Evolutionary conservation across 2,329 filamentous ascomycete species (phyloP), one percentile per base, ranked within the genome.

Genomic region (Penicillium sp.): DNA sequence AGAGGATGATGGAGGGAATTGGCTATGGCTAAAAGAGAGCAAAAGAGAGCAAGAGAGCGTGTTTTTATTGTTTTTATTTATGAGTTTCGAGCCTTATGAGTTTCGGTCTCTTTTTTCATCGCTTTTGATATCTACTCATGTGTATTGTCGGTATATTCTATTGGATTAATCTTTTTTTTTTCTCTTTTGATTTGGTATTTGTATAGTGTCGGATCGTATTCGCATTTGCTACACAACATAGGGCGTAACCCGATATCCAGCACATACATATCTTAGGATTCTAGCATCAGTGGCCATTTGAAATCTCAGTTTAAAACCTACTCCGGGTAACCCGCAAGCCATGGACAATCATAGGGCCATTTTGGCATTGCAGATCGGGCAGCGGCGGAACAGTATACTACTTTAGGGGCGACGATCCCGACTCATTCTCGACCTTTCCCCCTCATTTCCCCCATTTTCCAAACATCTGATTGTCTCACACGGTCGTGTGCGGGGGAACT

Each of bases 1-100:
- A n/a, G n/a, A n/a, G n/a, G n/a, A n/a, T n/a, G n/a, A n/a, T n/a
- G n/a, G n/a, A n/a, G n/a, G 14, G 36, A 36, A 16, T 36, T 39
- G 14, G 23, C 23, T 39, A 35, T 48, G 51, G 32, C 51, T 54
- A 44, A 54, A 50, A 48, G 46, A 46, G 43, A 50, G 47, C 39
- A 55, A 40, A 51, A 38, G 13, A 38, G n/a, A 38, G 35, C 35
- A 38, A 38, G 35, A 35, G 10, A 16, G 35, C 32, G 32, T n/a
- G 23, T 35, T 35, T 35, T 35, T 35, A 14, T 35, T 8, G 18
- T 43, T 38, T 51, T 51, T 38, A 30, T 27, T 35, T 41, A 16
- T 18, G 32, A 36, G 41, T 27, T 47, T 52, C 18, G 49, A 41
- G 49, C 27, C 35, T 44, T 47, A 51, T 39, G 40, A 45, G 32